Evolutionary conservation across 2,329 filamentous ascomycete species (phyloP), one percentile per base, ranked within the genome.

Genomic region (Phaeosphaeriaceae sp.): DNA sequence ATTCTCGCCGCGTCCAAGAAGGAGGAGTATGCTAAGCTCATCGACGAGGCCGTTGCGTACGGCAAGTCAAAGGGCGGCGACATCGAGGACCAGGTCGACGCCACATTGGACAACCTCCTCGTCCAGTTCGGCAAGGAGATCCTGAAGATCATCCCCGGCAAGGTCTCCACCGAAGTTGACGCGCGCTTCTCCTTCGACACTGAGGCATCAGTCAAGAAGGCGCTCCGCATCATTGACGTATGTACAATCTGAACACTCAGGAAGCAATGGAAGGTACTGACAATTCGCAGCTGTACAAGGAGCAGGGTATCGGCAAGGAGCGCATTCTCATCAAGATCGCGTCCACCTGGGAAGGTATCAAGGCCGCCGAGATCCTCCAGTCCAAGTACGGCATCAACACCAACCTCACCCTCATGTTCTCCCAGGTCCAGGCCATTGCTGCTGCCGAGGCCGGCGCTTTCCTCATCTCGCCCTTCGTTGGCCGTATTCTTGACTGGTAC

Each of bases 341-440:
- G 77, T 96, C 95, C 61, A 99, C 95, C 81, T 99, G 93, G 92
- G 95, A 99, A 86, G 95, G 95, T 79, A 98, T 99, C 88, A 93
- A 99, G 88, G 95, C 95, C 67, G 94, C 95, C 68, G 90, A 96
- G 86, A 93, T 96, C 79, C 91, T 99, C 65, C 94, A 98, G 87
- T 91, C 88, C 75, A 89, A 99, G 85, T 90, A 98, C 85, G 91
- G 89, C 76, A 89, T 99, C 85, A 99, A 99, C 90, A 91, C 87
- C 89, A 99, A 99, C 89, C 84, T 99, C 79, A 99, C 95, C 65
- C 92, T 99, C 79, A 93, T 99, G 91, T 99, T 99, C 90, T 97
- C 94, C 50, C 85, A 90, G 65, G 86, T 91, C 68, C 95, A 99
- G 86, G 95, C 95, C 76, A 96, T 98, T 75, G 93, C 91, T 70